Percentiles rank a stretch among this genome's conserved stretches.
These are phyloP conservation scores for Corchorus capsularis DNA, from an alignment of 345 rosid species.

Conservation along the genomic window DNA sequence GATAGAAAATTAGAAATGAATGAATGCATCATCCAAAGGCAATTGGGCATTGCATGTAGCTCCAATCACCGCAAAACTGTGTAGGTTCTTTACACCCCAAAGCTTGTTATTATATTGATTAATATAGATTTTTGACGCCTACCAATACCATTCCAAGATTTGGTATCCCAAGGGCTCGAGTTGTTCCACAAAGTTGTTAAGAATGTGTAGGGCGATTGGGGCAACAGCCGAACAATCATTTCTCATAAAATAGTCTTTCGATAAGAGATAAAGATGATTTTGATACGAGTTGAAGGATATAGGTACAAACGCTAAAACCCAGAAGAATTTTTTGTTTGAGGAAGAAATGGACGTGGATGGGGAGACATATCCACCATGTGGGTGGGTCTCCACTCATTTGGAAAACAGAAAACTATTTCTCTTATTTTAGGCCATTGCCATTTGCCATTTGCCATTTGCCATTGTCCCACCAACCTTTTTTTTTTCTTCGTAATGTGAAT, in stretches of 20 bases:
- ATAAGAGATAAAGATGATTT: constrained; percentile 9
- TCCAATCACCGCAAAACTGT: constrained; percentile 2
- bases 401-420: background rate
- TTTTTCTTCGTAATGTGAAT: background rate
- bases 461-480: background rate
- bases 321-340: background rate
- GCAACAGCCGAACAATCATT: constrained; percentile 24
- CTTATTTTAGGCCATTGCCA: background rate
- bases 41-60: constrained; percentile 7
- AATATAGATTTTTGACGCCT: background rate
- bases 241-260: background rate
- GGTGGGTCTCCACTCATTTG: constrained; percentile 21
- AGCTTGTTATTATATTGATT: constrained; percentile 15
- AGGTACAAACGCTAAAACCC: constrained; percentile 37
- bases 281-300: background rate
- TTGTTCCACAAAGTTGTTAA: constrained; percentile 40
- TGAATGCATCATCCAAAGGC: constrained; percentile 1
- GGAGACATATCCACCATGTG: constrained; percentile 32
- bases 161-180: constrained; percentile 30
- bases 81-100: background rate
- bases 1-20: background rate
- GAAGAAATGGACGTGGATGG: constrained; percentile 26
- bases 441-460: too few species aligned
- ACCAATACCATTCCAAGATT: constrained; percentile 28
- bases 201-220: background rate